Base-by-base conservation (phyloP, 768 basidiomycete species). In the Cantharellus cinnabarinus region DNA sequence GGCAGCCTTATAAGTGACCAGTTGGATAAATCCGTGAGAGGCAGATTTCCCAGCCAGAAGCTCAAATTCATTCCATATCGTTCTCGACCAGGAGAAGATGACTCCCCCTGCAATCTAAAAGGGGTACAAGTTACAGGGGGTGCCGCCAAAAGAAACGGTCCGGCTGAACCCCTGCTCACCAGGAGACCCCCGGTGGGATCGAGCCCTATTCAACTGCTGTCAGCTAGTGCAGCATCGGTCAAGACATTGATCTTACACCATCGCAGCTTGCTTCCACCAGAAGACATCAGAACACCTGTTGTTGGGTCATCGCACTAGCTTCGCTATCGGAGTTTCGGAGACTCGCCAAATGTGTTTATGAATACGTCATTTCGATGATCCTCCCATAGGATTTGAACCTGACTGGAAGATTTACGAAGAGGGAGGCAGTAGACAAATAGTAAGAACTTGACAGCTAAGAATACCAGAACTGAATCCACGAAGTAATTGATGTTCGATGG, bases 331-430 rank as follows among this genome's bases (percentile, higher is more conserved):
- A 29, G 20, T 29, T 29, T 29, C 20, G 1, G 20, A 29, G 10
- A 59, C 75, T 41, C 62, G 83, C 83, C 83, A 62, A 86, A 84
- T 35, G 77, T 72, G 65, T 90, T 90, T 67, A 89, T 81, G 67
- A 80, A 86, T n/a, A 90, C 67, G 66, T 94, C 94, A 65, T 91
- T 97, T 64, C 93, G 76, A 63, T 97, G 93, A 67, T 98, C 94
- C 69, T 95, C 88, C 90, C 89, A 97, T 38, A 95, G 77, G n/a
- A 95, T 80, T 52, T 79, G 79, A 2, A 99, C 94, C 70, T 99
- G 95, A 65, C 87, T 91, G 3, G 86, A 90, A 63, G 78, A 79
- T 40, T 76, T 77, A 38, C 88, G 80, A 51, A 94, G 75, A 2
- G 86, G 76, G 65, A 73, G 79, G 69, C 91, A 91, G 70, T 90